These are phyloP conservation scores for Podila verticillata DNA, from an alignment of 192 early-diverging fungal genomes.

Conservation along the genomic window DNA sequence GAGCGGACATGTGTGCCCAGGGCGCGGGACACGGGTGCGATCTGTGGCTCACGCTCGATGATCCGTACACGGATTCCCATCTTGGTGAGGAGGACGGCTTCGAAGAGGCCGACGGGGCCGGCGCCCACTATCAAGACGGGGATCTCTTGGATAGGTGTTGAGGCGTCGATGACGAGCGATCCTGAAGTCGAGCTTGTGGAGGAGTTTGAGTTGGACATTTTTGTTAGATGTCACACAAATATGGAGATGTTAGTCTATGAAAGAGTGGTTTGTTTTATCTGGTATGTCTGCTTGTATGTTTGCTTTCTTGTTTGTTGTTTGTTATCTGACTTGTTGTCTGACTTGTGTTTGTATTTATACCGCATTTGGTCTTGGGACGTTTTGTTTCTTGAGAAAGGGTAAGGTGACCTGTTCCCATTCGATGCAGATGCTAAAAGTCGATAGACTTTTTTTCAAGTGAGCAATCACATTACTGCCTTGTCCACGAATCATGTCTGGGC, in stretches of 20 bases:
- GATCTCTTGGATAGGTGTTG: not conserved
- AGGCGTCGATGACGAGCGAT: not conserved
- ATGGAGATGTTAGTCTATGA: not conserved
- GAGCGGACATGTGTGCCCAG: slow-evolving; percentile 38
- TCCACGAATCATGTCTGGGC: too few species aligned
- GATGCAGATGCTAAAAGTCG: too few species aligned
- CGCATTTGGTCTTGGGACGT: too few species aligned
- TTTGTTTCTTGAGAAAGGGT: too few species aligned
- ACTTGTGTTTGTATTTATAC: too few species aligned
- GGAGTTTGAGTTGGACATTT: not conserved
- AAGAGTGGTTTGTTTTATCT: not conserved
- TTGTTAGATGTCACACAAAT: not conserved
- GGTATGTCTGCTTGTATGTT: too few species aligned
- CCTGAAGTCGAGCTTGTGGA: not conserved
- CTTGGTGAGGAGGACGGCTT: slow-evolving; percentile 39
- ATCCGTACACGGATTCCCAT: slow-evolving; percentile 34
- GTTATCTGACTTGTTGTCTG: too few species aligned
- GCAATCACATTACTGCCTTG: too few species aligned
- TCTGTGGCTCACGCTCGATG: slow-evolving; percentile 32
- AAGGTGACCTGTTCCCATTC: too few species aligned
- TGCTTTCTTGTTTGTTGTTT: too few species aligned
- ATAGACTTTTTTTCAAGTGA: too few species aligned
- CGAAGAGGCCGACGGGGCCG: slow-evolving; percentile 37
- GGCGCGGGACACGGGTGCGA: slow-evolving; percentile 36
- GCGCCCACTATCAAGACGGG: slow-evolving; percentile 45